These are phyloP conservation scores for Coccomyxa sp. DNA, from an alignment of 139 green algal genomes.

Conservation along the genomic window DNA sequence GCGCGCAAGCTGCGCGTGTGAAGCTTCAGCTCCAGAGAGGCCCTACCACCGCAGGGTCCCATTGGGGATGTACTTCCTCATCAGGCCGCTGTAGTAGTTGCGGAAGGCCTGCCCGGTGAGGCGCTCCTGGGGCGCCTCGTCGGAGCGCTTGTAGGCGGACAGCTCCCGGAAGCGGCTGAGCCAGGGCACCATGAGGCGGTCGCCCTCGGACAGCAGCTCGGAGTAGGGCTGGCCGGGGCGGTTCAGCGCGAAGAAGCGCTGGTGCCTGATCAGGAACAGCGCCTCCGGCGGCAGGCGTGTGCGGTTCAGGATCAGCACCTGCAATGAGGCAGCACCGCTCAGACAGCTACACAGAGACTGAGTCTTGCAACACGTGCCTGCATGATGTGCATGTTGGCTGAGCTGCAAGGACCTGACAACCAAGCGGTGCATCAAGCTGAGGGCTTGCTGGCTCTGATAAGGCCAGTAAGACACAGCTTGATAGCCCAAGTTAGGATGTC, in stretches of 20 bases:
- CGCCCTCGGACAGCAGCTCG: conserved; percentile 54
- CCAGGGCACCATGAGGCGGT: conserved; percentile 61
- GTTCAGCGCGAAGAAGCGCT: conserved; percentile 43
- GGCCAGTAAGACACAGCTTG: too few relatives aligned
- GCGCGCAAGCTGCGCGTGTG: too few relatives aligned
- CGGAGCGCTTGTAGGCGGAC: conserved; percentile 21
- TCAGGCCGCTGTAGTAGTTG: conserved; percentile 63
- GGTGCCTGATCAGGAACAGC: conserved; percentile 66
- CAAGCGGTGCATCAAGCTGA: too few relatives aligned
- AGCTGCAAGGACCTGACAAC: too few relatives aligned
- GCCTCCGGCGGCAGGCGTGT: conserved; percentile 62
- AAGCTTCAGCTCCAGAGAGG: neutral
- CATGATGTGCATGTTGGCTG: too few relatives aligned
- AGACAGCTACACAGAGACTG: too few relatives aligned
- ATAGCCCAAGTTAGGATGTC: too few relatives aligned
- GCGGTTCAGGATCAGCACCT: conserved; percentile 49
- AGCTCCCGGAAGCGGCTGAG: conserved; percentile 67
- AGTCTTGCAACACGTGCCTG: too few relatives aligned
- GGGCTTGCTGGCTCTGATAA: too few relatives aligned
- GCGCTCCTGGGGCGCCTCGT: conserved; percentile 17
- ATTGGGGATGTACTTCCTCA: conserved; percentile 63
- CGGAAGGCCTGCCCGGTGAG: conserved; percentile 36
- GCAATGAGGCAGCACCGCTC: neutral
- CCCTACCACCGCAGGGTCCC: conserved; percentile 44
- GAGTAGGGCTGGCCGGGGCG: conserved; percentile 44